Conservation (phyloP, 495 filamentous ascomycete species). For the Neurospora intermedia region DNA sequence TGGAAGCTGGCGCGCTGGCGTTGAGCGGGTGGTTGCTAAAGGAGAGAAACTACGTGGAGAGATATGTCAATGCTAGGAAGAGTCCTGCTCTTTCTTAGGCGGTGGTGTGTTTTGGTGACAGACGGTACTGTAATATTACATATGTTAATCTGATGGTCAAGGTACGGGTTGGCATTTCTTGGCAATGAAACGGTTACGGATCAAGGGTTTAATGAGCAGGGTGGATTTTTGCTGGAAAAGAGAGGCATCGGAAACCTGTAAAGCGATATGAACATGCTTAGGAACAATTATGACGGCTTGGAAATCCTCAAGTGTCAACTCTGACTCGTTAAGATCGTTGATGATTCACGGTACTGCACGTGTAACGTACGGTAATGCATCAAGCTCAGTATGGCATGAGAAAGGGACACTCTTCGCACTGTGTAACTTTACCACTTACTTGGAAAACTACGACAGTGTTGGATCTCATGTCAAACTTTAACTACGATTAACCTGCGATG, state of each 20-base stretch:
- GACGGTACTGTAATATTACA: background rate
- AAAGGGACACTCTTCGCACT: background rate
- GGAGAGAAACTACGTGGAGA: conserved; percentile 26
- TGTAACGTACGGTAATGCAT: background rate
- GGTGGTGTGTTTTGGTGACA: background rate
- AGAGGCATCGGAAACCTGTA: background rate
- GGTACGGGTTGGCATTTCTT: background rate
- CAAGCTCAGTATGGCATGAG: background rate
- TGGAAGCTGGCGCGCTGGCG: conserved; percentile 33
- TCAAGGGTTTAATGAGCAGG: background rate
- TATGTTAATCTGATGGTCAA: background rate
- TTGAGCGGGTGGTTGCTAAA: conserved; percentile 29
- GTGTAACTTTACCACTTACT: background rate
- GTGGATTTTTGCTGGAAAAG: background rate
- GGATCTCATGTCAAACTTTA: background rate
- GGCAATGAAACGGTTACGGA: background rate
- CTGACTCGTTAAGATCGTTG: background rate
- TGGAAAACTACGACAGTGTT: background rate
- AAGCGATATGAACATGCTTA: background rate
- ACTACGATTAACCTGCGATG: background rate
- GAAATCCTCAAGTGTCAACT: background rate
- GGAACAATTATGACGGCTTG: background rate
- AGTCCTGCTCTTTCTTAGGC: conserved; percentile 8
- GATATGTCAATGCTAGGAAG: conserved; percentile 14
- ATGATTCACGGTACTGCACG: background rate